Base-by-base conservation (phyloP, 106 monocot species). In the Amphibolis antarctica region DNA sequence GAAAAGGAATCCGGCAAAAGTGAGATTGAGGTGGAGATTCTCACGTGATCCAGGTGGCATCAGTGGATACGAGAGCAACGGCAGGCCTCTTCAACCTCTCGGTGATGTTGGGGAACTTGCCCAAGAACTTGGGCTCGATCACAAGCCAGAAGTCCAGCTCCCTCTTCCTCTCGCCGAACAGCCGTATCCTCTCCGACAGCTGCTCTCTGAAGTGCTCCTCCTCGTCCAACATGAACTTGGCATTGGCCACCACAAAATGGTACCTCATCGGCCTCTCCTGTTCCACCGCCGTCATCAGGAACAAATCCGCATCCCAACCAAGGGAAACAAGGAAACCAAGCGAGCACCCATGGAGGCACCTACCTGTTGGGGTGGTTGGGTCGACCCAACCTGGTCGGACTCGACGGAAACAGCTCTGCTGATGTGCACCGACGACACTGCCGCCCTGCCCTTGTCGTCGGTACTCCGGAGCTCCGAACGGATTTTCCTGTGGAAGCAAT, bases 71-170 rank as follows among this genome's bases (percentile, higher is more conserved):
- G 12, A 96, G 82, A 0, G 96, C 96, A 15, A 87, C 96, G 0
- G 89, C 89, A 13, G 96, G 96, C 65, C 96, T 65, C 71, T 68
- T 84, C 15, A 96, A 43, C 54, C 96, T 75, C 72, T 81, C 80
- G 65, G 86, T 79, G 64, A 96, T 76, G 36, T 76, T 31, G n/a
- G 89, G 89, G 68, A 90, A 96, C 68, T 81, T 90, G 48, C 90
- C 80, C 26, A 96, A 74, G 64, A 96, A 96, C 76, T 90, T 96
- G 67, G 96, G 96, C 79, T 96, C 96, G 10, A 90, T 66, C 10
- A 90, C 84, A 3, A 96, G 84, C 96, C 96, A 96, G 70, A 96
- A 96, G 49, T 96, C 96, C 53, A 77, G 86, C 63, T 90, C 86
- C 70, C 58, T 81, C 50, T 84, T 82, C 49, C 86, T 79, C 82